Evolutionary conservation across 2,329 filamentous ascomycete species (phyloP), one percentile per base, ranked within the genome.

Genomic region (Colletotrichum truncatum): DNA sequence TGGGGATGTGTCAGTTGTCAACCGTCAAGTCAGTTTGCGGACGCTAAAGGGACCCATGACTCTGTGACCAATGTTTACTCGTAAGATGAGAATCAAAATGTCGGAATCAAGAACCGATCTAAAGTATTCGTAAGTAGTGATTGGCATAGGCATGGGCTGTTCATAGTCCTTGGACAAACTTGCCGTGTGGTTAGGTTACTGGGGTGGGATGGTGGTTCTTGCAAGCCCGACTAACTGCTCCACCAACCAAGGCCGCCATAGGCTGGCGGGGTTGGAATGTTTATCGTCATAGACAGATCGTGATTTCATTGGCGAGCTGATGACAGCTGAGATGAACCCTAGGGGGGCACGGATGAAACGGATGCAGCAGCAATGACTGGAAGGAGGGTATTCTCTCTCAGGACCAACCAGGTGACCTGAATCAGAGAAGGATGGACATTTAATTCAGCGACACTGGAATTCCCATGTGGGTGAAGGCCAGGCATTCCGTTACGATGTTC

Each of bases 311-410:
- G 58, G 63, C 32, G 59, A 57, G 16, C 21, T 18, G 41, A 14
- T 18, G n/a, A 51, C 26, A 51, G 51, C 51, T 64, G 58, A 64
- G 52, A 66, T 64, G 58, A 64, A 57, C 58, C 58, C 34, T 52
- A 25, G 52, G n/a, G 46, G 23, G 39, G 26, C 53, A 53, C 14
- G 48, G 49, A 16, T 56, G 45, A 18, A 18, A 28, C 8, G 32
- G 16, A 56, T 36, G 26, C 41, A 28, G 34, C 48, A 32, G 26
- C 14, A 41, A 30, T 61, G n/a, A 21, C 32, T 63, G 49, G 32
- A 41, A 36, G 18, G 28, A 46, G 34, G 32, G 23, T 36, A 41
- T 32, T 16, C 48, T n/a, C 34, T 32, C 18, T 28, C 25, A 28
- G 45, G 32, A 26, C 39, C 21, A 18, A 16, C 53, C 39, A 12